Evolutionary conservation across 2,329 filamentous ascomycete genomes (phyloP), one percentile per base, ranked within the genome.

Genomic region (Pestalotiopsis sp.): DNA sequence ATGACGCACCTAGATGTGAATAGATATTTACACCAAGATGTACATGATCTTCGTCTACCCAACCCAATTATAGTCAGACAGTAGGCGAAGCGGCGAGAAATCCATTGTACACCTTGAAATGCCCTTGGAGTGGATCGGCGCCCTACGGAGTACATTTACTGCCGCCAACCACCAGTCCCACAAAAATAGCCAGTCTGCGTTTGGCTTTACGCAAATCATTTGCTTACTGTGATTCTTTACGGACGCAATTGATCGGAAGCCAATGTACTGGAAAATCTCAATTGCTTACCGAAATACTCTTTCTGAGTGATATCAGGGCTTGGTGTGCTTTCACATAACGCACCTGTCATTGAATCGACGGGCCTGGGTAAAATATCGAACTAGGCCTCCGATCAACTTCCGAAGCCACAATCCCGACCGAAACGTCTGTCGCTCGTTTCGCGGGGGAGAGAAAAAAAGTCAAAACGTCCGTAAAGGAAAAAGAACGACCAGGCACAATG

Each of bases 111-210:
- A 58, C n/a, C 6, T 59, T 59, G 9, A 4, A 7, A 27, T 27
- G 57, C 17, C 57, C 27, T 58, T 63, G 38, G 36, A 27, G 40
- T 41, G 61, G 40, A 63, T 49, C 61, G 61, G 13, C 61, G 17
- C 27, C 17, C 13, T 14, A 13, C 14, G 40, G 27, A 12, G 20
- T 36, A 41, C 36, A 12, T 61, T 11, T 61, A 60, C 31, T 63
- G 61, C 36, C 36, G 40, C 61, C 25, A 63, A n/a, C n/a, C n/a
- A 36, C 20, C 59, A 62, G 61, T 63, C 36, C 61, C 57, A 36
- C 57, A 59, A 12, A 52, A 31, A 52, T 59, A 31, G 23, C 11
- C 23, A 25, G 4, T 59, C 45, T 17, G 45, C 14, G 14, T 14
- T 59, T 59, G 57, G 20, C 23, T 36, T 27, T 12, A 59, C 14